Evolutionary conservation across 208 protist genomes (phyloP).

Genomic region (Acanthamoeba healyi): DNA sequence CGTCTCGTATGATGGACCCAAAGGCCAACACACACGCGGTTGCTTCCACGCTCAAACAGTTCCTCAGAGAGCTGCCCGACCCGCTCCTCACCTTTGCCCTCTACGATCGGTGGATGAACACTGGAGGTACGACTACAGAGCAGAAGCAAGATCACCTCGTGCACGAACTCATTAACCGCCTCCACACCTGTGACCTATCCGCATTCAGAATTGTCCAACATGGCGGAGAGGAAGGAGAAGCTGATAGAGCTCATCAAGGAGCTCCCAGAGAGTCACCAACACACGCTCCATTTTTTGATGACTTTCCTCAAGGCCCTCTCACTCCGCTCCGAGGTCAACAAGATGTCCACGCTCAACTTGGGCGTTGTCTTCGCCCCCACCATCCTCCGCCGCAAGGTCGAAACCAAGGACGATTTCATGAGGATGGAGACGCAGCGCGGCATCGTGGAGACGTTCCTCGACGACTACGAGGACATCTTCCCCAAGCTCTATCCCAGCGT

Average conservation of each 20-base stretch:
- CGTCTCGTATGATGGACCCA: background rate
- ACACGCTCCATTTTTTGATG: slow-evolving; percentile 25
- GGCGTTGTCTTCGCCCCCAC: slow-evolving; percentile 62
- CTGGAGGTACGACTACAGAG: background rate
- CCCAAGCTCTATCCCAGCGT: slow-evolving; percentile 14
- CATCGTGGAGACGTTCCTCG: slow-evolving; percentile 63
- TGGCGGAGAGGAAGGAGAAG: background rate
- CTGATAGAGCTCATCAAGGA: slow-evolving; percentile 35
- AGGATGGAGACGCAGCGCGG: background rate
- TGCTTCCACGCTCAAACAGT: slow-evolving; percentile 61
- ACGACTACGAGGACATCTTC: slow-evolving; percentile 69
- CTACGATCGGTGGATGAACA: slow-evolving; percentile 70
- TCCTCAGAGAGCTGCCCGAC: slow-evolving; percentile 65
- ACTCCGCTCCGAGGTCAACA: slow-evolving; percentile 10
- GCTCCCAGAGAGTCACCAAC: background rate
- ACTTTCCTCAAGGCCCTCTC: slow-evolving; percentile 56
- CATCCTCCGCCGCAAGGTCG: slow-evolving; percentile 45
- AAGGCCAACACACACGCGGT: slow-evolving; percentile 40
- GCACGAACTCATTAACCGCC: background rate
- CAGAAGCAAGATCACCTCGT: too few relatives aligned
- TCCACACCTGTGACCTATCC: background rate
- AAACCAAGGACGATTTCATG: slow-evolving; percentile 72
- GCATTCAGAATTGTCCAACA: background rate
- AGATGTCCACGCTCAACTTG: slow-evolving; percentile 47
- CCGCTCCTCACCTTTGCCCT: slow-evolving; percentile 68